A percentile compares a stretch with the other conserved stretches of the same genome.
Evolutionary conservation across 163 green algal genomes (phyloP).

Genomic region (Coccomyxa subellipsoidea): DNA sequence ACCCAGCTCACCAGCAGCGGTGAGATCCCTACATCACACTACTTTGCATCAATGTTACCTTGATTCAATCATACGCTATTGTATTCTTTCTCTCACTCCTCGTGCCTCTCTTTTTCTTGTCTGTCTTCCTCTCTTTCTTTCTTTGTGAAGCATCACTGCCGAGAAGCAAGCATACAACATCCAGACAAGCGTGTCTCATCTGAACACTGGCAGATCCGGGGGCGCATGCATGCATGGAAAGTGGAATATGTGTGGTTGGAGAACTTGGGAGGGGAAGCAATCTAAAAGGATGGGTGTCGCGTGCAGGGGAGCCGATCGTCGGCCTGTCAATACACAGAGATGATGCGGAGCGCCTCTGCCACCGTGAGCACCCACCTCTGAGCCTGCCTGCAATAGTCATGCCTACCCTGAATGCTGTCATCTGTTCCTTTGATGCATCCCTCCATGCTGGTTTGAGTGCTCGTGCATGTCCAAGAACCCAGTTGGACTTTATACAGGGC

Average conservation of each 20-base stretch:
- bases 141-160: neutral
- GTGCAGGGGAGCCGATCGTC: neutral
- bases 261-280: neutral
- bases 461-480: too few relatives aligned
- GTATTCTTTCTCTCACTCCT: too few relatives aligned
- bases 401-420: neutral
- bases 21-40: neutral
- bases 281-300: neutral
- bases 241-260: neutral
- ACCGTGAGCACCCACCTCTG: too few relatives aligned
- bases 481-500: too few relatives aligned
- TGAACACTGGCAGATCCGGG: neutral
- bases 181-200: neutral
- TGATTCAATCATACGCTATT: neutral
- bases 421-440: neutral
- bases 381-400: neutral
- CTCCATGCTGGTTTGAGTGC: too few relatives aligned
- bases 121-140: neutral
- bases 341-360: neutral
- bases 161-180: neutral
- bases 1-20: neutral
- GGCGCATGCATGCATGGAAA: too few relatives aligned
- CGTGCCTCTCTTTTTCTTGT: neutral
- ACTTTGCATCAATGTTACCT: neutral
- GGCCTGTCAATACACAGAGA: neutral